These are phyloP conservation scores for Pythium myriotylum DNA, from an alignment of 352 stramenopile genomes.

Conservation along the genomic window DNA sequence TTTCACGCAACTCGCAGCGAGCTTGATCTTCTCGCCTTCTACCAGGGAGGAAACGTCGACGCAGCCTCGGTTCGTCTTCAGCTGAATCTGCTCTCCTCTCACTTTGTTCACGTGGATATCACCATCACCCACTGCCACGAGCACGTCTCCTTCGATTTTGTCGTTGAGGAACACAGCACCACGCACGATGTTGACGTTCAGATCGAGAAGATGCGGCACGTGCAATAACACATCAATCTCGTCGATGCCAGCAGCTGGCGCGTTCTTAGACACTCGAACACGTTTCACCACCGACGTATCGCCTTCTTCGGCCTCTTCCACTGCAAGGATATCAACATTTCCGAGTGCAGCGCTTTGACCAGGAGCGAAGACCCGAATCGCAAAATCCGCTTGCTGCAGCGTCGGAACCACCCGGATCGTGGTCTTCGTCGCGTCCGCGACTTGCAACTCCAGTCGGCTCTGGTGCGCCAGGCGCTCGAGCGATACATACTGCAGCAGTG, in stretches of 20 bases:
- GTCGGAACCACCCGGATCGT: conserved; percentile 54
- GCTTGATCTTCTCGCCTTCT: conserved; percentile 59
- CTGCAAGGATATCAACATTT: conserved; percentile 27
- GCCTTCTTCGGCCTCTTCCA: conserved; percentile 25
- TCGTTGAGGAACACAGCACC: conserved; percentile 51
- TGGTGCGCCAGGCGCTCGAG: conserved; percentile 46
- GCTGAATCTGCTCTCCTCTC: conserved; percentile 50
- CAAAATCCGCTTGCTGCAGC: conserved; percentile 52
- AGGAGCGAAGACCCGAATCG: conserved; percentile 30
- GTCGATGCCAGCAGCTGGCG: neutral
- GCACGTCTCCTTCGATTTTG: conserved; percentile 78
- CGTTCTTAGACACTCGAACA: conserved; percentile 12
- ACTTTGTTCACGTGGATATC: conserved; percentile 67
- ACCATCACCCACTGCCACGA: conserved; percentile 57
- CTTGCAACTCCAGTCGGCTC: conserved; percentile 44
- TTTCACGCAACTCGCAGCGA: conserved; percentile 41
- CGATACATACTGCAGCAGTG: conserved; percentile 30
- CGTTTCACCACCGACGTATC: too few species aligned
- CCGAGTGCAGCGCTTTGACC: neutral
- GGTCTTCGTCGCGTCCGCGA: conserved; percentile 35
- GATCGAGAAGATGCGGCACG: conserved; percentile 35
- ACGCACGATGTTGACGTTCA: conserved; percentile 50
- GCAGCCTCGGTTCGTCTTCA: conserved; percentile 67
- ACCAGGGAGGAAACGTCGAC: conserved; percentile 52
- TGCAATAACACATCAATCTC: conserved; percentile 24